Conservation (phyloP, 2,329 filamentous ascomycete genomes). For the Colletotrichum sp. region DNA sequence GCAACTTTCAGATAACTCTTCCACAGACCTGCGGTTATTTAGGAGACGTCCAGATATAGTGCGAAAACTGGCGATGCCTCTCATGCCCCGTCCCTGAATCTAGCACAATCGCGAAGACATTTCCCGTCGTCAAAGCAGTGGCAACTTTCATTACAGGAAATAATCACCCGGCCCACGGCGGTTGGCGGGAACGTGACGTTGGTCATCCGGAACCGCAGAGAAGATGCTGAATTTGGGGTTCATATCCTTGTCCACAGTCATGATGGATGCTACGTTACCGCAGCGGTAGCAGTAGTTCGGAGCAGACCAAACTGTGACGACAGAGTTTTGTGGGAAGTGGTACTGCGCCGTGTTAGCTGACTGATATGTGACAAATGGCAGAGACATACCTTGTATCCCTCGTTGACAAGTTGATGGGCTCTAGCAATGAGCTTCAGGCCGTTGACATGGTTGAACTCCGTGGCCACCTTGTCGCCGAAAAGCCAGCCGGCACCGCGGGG, state of each 20-base stretch:
- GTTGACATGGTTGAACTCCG: conserved; percentile 97
- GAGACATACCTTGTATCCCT: conserved; percentile 85
- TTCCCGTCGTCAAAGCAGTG: not conserved
- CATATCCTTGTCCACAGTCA: conserved; percentile 85
- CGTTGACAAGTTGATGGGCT: conserved; percentile 97
- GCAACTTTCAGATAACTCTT: not conserved
- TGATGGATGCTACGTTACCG: conserved; percentile 96
- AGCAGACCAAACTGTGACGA: conserved; percentile 97
- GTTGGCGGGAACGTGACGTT: conserved; percentile 78
- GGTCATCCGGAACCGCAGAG: conserved; percentile 85
- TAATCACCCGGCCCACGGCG: conserved; percentile 72
- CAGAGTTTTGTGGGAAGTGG: conserved; percentile 93
- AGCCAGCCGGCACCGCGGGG: conserved; percentile 97
- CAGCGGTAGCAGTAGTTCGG: conserved; percentile 96
- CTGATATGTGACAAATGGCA: conserved; percentile 20
- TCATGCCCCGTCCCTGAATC: not conserved
- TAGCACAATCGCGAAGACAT: not conserved
- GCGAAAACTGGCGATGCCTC: not conserved
- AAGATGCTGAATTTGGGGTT: conserved; percentile 94
- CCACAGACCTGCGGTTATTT: not conserved
- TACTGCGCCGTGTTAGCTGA: conserved; percentile 58
- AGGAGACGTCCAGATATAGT: not conserved
- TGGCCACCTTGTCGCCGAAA: conserved; percentile 96
- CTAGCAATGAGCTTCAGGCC: conserved; percentile 93
- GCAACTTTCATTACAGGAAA: conserved; percentile 58